Base-by-base conservation (phyloP, 2,329 filamentous ascomycete genomes). In the Plenodomus tracheiphilus region DNA sequence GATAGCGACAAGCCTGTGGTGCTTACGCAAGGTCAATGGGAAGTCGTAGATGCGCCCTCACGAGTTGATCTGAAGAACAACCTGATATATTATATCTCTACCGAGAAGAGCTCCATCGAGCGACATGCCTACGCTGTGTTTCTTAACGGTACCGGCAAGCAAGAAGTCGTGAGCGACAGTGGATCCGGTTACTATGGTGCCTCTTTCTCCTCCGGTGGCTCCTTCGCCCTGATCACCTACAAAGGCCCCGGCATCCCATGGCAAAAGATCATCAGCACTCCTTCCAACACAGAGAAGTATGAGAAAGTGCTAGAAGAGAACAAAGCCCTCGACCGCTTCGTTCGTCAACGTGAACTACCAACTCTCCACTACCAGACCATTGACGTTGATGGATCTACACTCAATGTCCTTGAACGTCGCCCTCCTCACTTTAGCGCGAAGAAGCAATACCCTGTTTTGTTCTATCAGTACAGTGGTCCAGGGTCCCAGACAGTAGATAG, bases 391-490 rank as follows among this genome's bases (percentile, higher is more conserved):
- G 89, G 86, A 25, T 86, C 88, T 59, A 82, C 85, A 16, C 74
- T 89, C 15, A 85, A 88, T 51, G 79, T 88, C 11, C 77, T 97
- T 13, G 94, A 99, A 73, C 87, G 91, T 22, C 88, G 91, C 0
- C 94, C 94, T 5, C 88, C 92, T 1, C 88, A 96, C 72, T 99
- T 97, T 68, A 83, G 91, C 69, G 78, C 84, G 16, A 85, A 85
- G 62, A 92, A 89, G 74, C 85, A 88, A 67, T 97, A 99, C 62
- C 94, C 94, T 0, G 91, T 99, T 1, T 82, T 99, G 4, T 99
- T 99, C 79, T 87, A 89, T 65, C 86, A 97, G 50, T 99, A 99
- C 76, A 93, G 90, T 19, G 94, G 94, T 0, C 94, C 94, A 0
- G 90, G 88, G n/a, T 97, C 91, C 16, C 95, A 99, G 70, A 83